phyloP scores from a whole-genome alignment of 495 filamentous ascomycete species.

The Penicillium malachiteum region DNA sequence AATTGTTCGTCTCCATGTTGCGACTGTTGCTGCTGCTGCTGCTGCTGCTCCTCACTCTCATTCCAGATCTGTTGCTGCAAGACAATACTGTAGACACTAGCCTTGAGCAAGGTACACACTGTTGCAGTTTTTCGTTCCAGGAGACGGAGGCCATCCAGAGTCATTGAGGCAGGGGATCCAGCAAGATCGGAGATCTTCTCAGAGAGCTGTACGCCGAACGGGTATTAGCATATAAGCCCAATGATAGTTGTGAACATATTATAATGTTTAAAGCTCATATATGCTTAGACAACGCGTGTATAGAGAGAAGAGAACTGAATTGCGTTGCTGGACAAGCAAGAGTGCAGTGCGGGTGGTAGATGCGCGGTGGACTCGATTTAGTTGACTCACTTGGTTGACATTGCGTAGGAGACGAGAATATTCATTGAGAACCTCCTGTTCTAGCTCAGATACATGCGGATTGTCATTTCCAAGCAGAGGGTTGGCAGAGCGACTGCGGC shows the following conservation, averaged over 20 bases:
- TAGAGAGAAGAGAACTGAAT: too few relatives aligned
- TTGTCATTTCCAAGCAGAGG: slow-evolving; percentile 41
- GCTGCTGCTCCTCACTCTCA: slow-evolving; percentile 46
- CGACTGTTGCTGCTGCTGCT: slow-evolving; percentile 37
- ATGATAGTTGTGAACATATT: background rate
- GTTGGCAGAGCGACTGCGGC: slow-evolving; percentile 28
- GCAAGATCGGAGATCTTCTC: slow-evolving; percentile 39
- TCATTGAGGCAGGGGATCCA: slow-evolving; percentile 33
- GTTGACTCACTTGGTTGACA: slow-evolving; percentile 67
- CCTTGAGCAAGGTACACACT: slow-evolving; percentile 93
- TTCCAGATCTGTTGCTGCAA: slow-evolving; percentile 91
- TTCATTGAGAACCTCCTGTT: slow-evolving; percentile 93
- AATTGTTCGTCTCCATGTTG: slow-evolving; percentile 27
- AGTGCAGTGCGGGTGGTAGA: background rate
- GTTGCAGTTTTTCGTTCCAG: slow-evolving; percentile 91
- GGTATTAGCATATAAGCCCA: background rate
- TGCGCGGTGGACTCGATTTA: background rate
- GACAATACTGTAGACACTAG: slow-evolving; percentile 97
- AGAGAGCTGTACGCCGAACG: slow-evolving; percentile 31
- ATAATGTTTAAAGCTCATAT: too few relatives aligned
- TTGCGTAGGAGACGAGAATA: slow-evolving; percentile 85
- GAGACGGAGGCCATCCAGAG: slow-evolving; percentile 71
- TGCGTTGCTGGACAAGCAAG: too few relatives aligned
- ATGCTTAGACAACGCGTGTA: too few relatives aligned
- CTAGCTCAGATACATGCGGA: slow-evolving; percentile 61